Conservation (phyloP, 2,329 filamentous ascomycete species). For the Neobulgaria alba region DNA sequence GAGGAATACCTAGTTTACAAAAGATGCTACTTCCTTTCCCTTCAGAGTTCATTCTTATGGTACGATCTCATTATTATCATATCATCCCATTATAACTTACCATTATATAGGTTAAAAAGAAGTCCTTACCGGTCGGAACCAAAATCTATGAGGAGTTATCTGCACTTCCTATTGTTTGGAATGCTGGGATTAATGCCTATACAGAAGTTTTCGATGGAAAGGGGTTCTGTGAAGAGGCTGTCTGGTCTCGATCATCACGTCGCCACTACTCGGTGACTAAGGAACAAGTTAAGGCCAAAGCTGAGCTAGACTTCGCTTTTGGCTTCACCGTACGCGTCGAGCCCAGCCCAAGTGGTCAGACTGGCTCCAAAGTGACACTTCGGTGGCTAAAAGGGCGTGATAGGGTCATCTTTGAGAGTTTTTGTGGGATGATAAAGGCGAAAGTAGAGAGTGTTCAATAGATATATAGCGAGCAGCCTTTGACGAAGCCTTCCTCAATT, state of each 20-base stretch:
- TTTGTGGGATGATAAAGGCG: slow-evolving; percentile 69
- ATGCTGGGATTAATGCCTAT: slow-evolving; percentile 20
- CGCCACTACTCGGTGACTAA: slow-evolving; percentile 27
- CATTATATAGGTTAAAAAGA: slow-evolving; percentile 1
- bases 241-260: slow-evolving; percentile 30
- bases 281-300: slow-evolving; percentile 16
- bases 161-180: slow-evolving; percentile 23
- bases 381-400: slow-evolving; percentile 74
- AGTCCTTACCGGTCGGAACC: slow-evolving; percentile 3
- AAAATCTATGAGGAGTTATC: slow-evolving; percentile 24
- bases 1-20: slow-evolving; percentile 30
- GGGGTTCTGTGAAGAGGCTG: slow-evolving; percentile 27
- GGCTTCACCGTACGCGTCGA: slow-evolving; percentile 50
- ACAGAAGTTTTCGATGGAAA: slow-evolving; percentile 17
- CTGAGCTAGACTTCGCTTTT: slow-evolving; percentile 37
- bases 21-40: slow-evolving; percentile 45
- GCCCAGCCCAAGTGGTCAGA: slow-evolving; percentile 29
- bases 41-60: slow-evolving; percentile 35
- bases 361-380: slow-evolving; percentile 41
- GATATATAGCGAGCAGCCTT: too few species aligned
- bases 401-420: slow-evolving; percentile 71
- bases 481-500: too few species aligned
- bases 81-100: slow-evolving; percentile 1
- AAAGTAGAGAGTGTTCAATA: slow-evolving; percentile 29
- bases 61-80: slow-evolving; percentile 7